Evolutionary conservation across 352 stramenopile genomes (phyloP).

Genomic region (Pythium apleroticum): DNA sequence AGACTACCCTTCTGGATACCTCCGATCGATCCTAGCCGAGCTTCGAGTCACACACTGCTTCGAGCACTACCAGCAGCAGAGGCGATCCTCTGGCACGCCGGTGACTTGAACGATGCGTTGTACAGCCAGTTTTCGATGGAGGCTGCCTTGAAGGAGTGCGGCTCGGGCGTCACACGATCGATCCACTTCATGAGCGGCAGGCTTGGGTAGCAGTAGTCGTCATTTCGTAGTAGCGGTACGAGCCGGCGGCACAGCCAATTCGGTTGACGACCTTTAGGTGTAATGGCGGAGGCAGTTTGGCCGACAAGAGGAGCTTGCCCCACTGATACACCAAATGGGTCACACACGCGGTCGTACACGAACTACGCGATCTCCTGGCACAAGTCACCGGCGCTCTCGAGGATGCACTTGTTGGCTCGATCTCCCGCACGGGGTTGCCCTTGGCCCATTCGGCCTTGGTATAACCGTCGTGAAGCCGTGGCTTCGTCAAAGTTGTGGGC

Average conservation of each 20-base stretch:
- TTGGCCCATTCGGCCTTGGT: conserved; percentile 49
- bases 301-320: conserved; percentile 82
- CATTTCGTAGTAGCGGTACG: too few relatives aligned
- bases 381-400: conserved; percentile 77
- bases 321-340: conserved; percentile 83
- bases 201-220: conserved; percentile 80
- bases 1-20: conserved; percentile 52
- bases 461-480: conserved; percentile 49
- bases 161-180: conserved; percentile 76
- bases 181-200: conserved; percentile 76
- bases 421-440: conserved; percentile 36
- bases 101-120: conserved; percentile 63
- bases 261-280: conserved; percentile 70
- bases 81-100: conserved; percentile 41
- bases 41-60: conserved; percentile 42
- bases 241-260: conserved; percentile 64
- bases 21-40: conserved; percentile 38
- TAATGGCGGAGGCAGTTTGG: conserved; percentile 66
- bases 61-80: conserved; percentile 51
- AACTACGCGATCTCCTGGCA: conserved; percentile 82
- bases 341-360: conserved; percentile 84
- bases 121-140: conserved; percentile 89
- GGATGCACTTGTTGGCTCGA: conserved; percentile 46
- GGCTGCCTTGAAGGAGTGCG: conserved; percentile 84
- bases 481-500: conserved; percentile 52